phyloP scores from a whole-genome alignment of 169 alveolate genomes.

The Eimeria acervulina region DNA sequence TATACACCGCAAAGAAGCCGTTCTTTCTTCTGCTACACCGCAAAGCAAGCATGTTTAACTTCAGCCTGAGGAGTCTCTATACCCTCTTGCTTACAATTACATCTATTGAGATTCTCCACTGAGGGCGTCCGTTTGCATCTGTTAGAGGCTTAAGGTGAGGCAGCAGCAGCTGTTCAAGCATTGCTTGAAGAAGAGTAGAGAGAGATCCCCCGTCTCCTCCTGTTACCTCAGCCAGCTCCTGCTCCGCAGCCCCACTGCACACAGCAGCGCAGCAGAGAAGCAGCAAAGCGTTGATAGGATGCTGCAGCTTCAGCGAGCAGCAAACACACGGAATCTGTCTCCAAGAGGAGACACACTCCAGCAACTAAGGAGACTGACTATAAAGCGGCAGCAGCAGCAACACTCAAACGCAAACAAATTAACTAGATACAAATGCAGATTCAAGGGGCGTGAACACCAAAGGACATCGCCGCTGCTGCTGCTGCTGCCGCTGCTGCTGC shows the following conservation, averaged over 20 bases:
- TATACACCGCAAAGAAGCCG: neutral
- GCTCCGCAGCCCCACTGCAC: conserved; percentile 63
- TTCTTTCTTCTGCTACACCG: neutral
- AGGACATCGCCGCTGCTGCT: no score
- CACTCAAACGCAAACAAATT: no score
- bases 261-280: neutral
- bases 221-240: conserved; percentile 29
- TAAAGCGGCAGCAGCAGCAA: no score
- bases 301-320: neutral
- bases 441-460: no score
- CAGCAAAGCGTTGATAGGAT: neutral
- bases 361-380: no score
- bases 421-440: neutral
- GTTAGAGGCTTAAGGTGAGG: conserved; percentile 26
- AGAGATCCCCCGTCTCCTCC: conserved; percentile 61
- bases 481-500: no score
- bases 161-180: conserved; percentile 48
- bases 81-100: conserved; percentile 12
- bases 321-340: neutral
- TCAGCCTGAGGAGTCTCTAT: no score
- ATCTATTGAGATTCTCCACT: conserved; percentile 44
- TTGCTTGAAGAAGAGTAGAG: conserved; percentile 45
- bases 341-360: no score
- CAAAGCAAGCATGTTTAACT: no score
- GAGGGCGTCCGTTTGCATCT: neutral